phyloP scores from a whole-genome alignment of 257 asterid species.

The Ballota nigra region DNA sequence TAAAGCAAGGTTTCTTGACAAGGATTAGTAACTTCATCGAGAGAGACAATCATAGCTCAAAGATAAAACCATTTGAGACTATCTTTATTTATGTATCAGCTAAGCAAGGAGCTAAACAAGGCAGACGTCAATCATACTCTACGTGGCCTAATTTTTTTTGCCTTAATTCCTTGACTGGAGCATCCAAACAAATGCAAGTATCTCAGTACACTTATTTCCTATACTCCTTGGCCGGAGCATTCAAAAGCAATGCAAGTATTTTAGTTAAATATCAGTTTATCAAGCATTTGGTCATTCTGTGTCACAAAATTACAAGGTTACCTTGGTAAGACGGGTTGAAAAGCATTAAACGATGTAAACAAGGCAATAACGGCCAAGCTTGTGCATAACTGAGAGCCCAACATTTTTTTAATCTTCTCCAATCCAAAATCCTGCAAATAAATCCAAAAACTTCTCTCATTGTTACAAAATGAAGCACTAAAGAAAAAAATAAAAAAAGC shows the following conservation, averaged over 20 bases:
- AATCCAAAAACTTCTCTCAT: conserved; percentile 13
- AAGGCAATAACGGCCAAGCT: conserved; percentile 53
- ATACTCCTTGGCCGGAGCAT: conserved; percentile 12
- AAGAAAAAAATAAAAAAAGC: background rate
- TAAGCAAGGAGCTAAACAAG: background rate
- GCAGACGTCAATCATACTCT: background rate
- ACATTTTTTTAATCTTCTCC: conserved; percentile 40
- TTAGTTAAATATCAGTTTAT: background rate
- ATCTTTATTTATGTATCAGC: background rate
- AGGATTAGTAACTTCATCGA: background rate
- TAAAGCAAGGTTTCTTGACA: too few species aligned
- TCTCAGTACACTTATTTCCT: background rate
- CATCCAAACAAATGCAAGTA: background rate
- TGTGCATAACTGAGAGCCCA: conserved; percentile 57
- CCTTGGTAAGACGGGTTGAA: conserved; percentile 62
- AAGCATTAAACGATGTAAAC: conserved; percentile 48
- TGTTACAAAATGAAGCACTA: conserved; percentile 3
- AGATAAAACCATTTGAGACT: background rate
- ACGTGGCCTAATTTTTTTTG: background rate
- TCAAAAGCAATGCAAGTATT: background rate
- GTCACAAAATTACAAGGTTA: conserved; percentile 17
- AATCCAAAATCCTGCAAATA: conserved; percentile 55
- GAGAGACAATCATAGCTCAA: background rate
- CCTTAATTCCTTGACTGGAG: background rate
- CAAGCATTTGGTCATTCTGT: conserved; percentile 12